A percentile compares a stretch with the other conserved stretches of the same genome.
These are phyloP conservation scores for Hygrophorus russula DNA, from an alignment of 768 basidiomycete species.

Conservation along the genomic window DNA sequence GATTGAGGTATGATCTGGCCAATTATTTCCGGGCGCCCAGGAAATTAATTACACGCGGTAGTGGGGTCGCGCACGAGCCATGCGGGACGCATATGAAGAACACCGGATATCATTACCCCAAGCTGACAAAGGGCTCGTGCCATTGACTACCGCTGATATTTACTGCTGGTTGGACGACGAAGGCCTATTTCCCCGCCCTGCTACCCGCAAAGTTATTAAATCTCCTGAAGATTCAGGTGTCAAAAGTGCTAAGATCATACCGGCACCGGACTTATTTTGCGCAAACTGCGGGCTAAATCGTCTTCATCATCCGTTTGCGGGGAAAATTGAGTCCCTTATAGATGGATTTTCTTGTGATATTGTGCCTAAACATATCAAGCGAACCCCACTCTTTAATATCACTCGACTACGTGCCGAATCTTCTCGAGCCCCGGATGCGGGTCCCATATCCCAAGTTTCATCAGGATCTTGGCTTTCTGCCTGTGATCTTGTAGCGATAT, in stretches of 20 bases:
- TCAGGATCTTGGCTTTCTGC: neutral
- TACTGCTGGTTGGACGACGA: conserved; percentile 34
- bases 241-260: neutral
- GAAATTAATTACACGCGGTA: conserved; percentile 9
- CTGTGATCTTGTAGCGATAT: conserved; percentile 15
- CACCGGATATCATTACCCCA: conserved; percentile 7
- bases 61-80: conserved; percentile 38
- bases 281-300: no score
- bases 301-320: no score
- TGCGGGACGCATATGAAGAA: conserved; percentile 29
- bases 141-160: conserved; percentile 31
- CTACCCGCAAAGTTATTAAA: neutral
- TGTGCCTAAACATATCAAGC: conserved; percentile 10
- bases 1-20: conserved; percentile 28
- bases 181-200: conserved; percentile 22
- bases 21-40: neutral
- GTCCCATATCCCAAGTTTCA: neutral
- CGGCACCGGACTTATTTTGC: no score
- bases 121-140: conserved; percentile 10
- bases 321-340: no score
- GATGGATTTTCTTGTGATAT: no score
- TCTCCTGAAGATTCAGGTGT: neutral
- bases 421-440: no score
- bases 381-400: conserved; percentile 21
- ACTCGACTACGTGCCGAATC: conserved; percentile 1